Conservation (phyloP, 1,139 yeast species). For the Pichia sp. region DNA sequence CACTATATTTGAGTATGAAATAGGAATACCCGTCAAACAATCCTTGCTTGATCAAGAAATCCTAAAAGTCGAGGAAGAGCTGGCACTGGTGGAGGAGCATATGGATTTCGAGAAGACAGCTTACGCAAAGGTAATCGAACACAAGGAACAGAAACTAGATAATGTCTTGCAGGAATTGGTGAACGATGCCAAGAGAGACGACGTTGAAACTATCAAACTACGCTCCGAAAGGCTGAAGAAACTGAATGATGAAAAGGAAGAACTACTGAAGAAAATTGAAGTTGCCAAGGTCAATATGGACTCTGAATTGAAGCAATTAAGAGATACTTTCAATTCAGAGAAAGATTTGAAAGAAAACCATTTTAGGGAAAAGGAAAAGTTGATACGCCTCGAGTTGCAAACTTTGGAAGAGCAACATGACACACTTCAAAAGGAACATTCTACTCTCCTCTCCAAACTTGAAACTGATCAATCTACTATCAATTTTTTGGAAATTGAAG, state of each 20-base stretch:
- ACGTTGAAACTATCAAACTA: constrained; percentile 4
- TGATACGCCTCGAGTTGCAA: not conserved
- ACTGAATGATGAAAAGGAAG: constrained; percentile 2
- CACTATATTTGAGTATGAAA: constrained; percentile 12
- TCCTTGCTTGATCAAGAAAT: not conserved
- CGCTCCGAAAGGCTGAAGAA: constrained; percentile 1
- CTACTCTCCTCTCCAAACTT: not conserved
- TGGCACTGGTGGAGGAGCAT: not conserved
- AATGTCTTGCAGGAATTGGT: constrained; percentile 5
- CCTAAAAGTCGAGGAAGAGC: not conserved
- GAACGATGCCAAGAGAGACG: constrained; percentile 5
- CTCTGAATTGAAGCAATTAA: not conserved
- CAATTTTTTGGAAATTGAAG: not conserved
- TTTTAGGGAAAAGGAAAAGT: not conserved
- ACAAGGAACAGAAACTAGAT: constrained; percentile 3
- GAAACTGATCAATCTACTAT: not conserved
- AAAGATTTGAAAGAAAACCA: not conserved
- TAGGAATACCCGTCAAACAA: constrained; percentile 11
- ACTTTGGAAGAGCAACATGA: not conserved
- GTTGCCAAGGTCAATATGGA: constrained; percentile 6
- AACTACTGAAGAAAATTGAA: constrained; percentile 7
- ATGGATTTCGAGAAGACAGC: constrained; percentile 2
- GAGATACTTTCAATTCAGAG: not conserved
- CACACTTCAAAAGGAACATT: not conserved
- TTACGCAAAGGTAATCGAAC: not conserved